These are phyloP conservation scores for Jatropha multifida DNA, from an alignment of 441 rosid genomes.

Conservation along the genomic window DNA sequence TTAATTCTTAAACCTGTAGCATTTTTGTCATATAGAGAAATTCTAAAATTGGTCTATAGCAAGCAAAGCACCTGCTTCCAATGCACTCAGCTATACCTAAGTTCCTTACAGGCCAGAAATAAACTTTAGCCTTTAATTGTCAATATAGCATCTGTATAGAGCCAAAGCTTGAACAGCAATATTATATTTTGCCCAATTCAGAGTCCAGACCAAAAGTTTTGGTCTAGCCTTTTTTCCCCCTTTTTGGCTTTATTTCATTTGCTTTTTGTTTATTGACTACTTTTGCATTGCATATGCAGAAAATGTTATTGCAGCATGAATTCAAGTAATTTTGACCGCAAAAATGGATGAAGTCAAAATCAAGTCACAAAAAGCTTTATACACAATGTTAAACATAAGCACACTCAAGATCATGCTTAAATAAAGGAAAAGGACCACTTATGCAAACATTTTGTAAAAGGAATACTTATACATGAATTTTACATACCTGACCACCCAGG, in stretches of 20 bases:
- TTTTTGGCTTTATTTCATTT: not conserved
- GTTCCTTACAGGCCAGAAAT: not conserved
- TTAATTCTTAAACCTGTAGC: not conserved
- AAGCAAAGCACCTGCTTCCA: constrained; percentile 3
- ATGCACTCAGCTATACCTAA: not conserved
- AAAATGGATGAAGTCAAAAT: not conserved
- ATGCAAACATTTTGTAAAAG: not conserved
- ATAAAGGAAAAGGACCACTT: not conserved
- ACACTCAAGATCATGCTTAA: constrained; percentile 2
- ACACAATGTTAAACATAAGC: not conserved
- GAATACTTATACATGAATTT: not conserved
- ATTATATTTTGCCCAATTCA: not conserved
- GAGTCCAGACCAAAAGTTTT: not conserved
- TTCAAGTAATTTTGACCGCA: not conserved
- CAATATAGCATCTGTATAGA: too few species aligned
- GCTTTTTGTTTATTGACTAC: not conserved
- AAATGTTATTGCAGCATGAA: not conserved
- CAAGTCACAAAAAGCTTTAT: not conserved
- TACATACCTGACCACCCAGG: constrained; percentile 90
- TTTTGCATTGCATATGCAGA: not conserved
- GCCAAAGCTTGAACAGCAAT: not conserved
- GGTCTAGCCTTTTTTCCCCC: not conserved
- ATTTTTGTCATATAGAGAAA: not conserved
- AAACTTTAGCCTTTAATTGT: not conserved
- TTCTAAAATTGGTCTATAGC: not conserved